Evolutionary conservation across 2,329 filamentous ascomycete genomes (phyloP).

Genomic region (Penicillium sp.): DNA sequence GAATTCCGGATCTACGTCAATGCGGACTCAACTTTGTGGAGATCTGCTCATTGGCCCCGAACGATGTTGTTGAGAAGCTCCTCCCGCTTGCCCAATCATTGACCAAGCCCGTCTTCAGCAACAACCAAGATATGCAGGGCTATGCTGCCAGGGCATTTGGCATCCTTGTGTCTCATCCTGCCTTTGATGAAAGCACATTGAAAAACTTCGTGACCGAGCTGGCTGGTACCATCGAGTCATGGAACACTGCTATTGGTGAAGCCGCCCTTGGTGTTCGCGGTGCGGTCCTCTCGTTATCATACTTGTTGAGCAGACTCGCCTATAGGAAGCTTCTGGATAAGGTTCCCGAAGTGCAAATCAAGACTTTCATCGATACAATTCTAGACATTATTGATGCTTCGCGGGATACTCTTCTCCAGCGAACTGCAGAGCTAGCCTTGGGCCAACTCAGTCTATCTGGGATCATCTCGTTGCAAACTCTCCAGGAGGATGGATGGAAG

Average conservation of each 20-base stretch:
- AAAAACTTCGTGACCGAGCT: slow-evolving; percentile 54
- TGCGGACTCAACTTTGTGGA: slow-evolving; percentile 60
- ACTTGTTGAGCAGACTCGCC: slow-evolving; percentile 62
- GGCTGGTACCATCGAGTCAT: slow-evolving; percentile 55
- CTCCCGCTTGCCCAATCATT: slow-evolving; percentile 59
- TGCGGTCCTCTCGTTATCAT: slow-evolving; percentile 63
- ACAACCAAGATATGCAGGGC: slow-evolving; percentile 70
- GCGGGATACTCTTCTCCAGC: slow-evolving; percentile 62
- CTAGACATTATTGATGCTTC: slow-evolving; percentile 60
- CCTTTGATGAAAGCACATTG: slow-evolving; percentile 50
- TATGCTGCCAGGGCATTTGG: slow-evolving; percentile 75
- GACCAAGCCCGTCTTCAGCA: slow-evolving; percentile 69
- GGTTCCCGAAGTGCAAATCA: slow-evolving; percentile 45
- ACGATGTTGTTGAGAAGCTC: slow-evolving; percentile 59
- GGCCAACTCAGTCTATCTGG: slow-evolving; percentile 67
- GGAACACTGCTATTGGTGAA: slow-evolving; percentile 66
- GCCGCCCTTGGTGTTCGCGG: slow-evolving; percentile 66
- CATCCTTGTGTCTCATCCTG: slow-evolving; percentile 72
- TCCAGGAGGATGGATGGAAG: slow-evolving; percentile 42
- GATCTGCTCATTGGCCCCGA: slow-evolving; percentile 61
- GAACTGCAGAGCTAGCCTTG: slow-evolving; percentile 63
- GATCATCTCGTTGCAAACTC: slow-evolving; percentile 51
- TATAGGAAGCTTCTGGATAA: slow-evolving; percentile 53
- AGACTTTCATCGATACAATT: slow-evolving; percentile 52
- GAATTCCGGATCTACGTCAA: slow-evolving; percentile 50